A percentile compares a stretch with the other conserved stretches of the same genome.
Conservation (phyloP, 2,329 filamentous ascomycete species). For the Phialophora expanda region DNA sequence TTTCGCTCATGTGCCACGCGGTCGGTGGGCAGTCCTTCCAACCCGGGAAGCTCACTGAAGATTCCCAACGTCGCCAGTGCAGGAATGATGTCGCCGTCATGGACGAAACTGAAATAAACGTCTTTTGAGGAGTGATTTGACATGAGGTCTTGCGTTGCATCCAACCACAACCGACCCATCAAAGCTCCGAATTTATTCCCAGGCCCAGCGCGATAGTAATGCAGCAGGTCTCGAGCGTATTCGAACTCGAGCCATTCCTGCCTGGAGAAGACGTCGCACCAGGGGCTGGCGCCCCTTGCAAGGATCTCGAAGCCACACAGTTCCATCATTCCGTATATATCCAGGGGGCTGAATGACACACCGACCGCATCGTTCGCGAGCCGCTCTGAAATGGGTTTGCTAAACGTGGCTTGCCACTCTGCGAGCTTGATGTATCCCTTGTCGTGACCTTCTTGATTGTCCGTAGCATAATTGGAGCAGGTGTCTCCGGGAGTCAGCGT, state of each 20-base stretch:
- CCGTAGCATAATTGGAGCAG: constrained; percentile 48
- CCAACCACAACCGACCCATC: constrained; percentile 65
- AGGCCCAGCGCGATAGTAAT: constrained; percentile 64
- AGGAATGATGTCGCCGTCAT: constrained; percentile 64
- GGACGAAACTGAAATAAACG: constrained; percentile 65
- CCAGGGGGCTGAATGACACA: constrained; percentile 52
- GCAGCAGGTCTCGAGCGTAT: constrained; percentile 63
- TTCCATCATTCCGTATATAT: constrained; percentile 61
- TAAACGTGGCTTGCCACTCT: constrained; percentile 56
- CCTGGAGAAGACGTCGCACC: constrained; percentile 62
- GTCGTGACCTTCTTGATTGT: constrained; percentile 53
- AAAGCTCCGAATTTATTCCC: constrained; percentile 59
- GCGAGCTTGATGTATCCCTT: constrained; percentile 57
- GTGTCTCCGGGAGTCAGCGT: constrained; percentile 63
- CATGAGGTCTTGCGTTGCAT: constrained; percentile 60
- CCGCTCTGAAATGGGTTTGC: constrained; percentile 53
- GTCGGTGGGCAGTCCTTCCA: constrained; percentile 53
- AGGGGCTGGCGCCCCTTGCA: constrained; percentile 59
- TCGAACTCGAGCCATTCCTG: constrained; percentile 62
- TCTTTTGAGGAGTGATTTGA: constrained; percentile 46
- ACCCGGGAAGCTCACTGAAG: constrained; percentile 55
- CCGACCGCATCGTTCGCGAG: constrained; percentile 52
- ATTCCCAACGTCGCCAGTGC: constrained; percentile 53
- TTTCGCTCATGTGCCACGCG: constrained; percentile 52
- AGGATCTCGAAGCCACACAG: constrained; percentile 66